Percentiles rank a stretch among this genome's conserved stretches.
Conservation (phyloP, 2,329 filamentous ascomycete genomes). For the Ceratocystis colombiana region DNA sequence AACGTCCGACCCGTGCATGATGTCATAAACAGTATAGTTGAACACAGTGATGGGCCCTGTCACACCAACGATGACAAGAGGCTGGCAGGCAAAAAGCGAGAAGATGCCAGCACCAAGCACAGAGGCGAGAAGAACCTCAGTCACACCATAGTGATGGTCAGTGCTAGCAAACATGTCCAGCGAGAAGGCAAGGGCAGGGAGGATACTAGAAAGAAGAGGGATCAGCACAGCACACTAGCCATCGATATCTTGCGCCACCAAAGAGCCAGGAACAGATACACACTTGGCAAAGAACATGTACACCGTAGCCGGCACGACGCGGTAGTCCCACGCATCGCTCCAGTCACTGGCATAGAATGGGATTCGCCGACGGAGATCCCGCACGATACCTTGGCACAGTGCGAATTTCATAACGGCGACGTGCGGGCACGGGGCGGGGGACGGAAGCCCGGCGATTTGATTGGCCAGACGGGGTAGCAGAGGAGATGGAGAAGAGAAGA, state of each 20-base stretch:
- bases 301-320: constrained; percentile 73
- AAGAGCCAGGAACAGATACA: not conserved
- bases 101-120: constrained; percentile 78
- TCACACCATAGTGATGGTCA: constrained; percentile 73
- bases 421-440: not conserved
- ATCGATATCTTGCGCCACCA: not conserved
- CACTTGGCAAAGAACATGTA: constrained; percentile 97
- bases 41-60: constrained; percentile 89
- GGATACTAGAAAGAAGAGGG: constrained; percentile 48
- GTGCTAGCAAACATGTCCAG: constrained; percentile 91
- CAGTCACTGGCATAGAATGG: constrained; percentile 78
- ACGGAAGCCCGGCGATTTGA: not conserved
- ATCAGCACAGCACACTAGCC: not conserved
- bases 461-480: not conserved
- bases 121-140: constrained; percentile 79
- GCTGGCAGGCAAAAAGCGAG: constrained; percentile 67
- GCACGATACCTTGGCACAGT: constrained; percentile 66
- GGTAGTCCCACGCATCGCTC: constrained; percentile 81
- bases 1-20: constrained; percentile 64
- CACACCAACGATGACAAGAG: constrained; percentile 81
- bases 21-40: constrained; percentile 89
- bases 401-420: constrained; percentile 8
- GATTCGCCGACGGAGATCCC: constrained; percentile 62
- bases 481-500: not conserved
- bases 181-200: constrained; percentile 79